Evolutionary conservation across 2,329 filamentous ascomycete species (phyloP).

Genomic region (Fusarium sublunatum): DNA sequence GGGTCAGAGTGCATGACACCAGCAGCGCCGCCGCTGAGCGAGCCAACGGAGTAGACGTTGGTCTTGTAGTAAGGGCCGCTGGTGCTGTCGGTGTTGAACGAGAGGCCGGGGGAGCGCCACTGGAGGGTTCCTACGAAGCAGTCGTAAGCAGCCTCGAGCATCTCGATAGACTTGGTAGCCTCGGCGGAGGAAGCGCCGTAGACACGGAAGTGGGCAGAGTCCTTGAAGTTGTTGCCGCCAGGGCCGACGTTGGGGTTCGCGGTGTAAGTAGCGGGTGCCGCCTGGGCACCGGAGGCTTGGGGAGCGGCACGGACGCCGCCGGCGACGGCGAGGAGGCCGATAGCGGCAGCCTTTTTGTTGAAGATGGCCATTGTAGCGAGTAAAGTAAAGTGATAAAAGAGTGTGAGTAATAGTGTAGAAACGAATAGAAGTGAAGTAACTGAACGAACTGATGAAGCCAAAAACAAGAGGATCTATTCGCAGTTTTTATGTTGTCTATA

Average conservation of each 20-base stretch:
- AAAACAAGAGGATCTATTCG: background rate
- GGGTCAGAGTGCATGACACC: slow-evolving; percentile 57
- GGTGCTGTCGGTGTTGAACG: slow-evolving; percentile 50
- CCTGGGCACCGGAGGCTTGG: slow-evolving; percentile 26
- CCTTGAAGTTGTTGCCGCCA: slow-evolving; percentile 48
- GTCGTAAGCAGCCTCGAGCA: slow-evolving; percentile 59
- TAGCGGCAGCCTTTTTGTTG: slow-evolving; percentile 14
- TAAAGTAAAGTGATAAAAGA: background rate
- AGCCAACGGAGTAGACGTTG: slow-evolving; percentile 58
- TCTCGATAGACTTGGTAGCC: slow-evolving; percentile 49
- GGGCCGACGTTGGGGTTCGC: slow-evolving; percentile 50
- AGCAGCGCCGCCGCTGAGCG: slow-evolving; percentile 52
- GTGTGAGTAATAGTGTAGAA: background rate
- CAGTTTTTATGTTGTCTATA: slow-evolving; percentile 12
- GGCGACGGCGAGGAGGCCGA: slow-evolving; percentile 30
- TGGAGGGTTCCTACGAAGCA: slow-evolving; percentile 54
- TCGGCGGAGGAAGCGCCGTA: slow-evolving; percentile 44
- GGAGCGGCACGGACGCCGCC: slow-evolving; percentile 31
- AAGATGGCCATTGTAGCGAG: slow-evolving; percentile 30
- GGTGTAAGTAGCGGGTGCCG: slow-evolving; percentile 40
- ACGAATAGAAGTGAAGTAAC: slow-evolving; percentile 11
- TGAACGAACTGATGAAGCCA: background rate
- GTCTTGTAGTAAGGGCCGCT: slow-evolving; percentile 58
- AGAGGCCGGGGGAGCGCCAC: slow-evolving; percentile 55
- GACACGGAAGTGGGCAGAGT: slow-evolving; percentile 56